phyloP scores from a whole-genome alignment of 345 rosid genomes.

The Boechera retrofracta region DNA sequence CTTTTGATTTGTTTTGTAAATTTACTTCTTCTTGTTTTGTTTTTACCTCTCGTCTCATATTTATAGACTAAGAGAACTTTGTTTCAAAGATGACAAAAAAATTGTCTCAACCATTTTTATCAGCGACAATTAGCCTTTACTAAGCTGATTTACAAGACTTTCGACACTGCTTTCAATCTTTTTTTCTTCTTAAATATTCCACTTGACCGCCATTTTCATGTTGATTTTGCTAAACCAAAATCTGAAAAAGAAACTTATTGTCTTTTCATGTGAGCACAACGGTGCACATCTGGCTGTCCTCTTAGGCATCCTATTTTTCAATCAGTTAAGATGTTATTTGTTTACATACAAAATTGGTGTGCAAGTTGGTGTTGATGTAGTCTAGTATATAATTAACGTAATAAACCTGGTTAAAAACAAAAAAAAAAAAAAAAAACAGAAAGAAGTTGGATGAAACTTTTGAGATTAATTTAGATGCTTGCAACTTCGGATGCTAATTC shows the following conservation, averaged over 20 bases:
- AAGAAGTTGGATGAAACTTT: neutral
- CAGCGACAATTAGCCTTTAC: no score
- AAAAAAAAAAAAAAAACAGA: neutral
- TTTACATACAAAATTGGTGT: neutral
- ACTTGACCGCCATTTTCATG: neutral
- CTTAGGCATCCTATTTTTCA: neutral
- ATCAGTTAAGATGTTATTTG: neutral
- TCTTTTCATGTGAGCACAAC: neutral
- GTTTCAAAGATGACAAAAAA: no score
- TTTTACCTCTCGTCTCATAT: neutral
- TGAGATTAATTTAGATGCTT: neutral
- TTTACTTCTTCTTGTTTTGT: neutral
- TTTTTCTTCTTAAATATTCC: no score
- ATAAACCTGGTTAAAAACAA: neutral
- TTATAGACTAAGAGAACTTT: no score
- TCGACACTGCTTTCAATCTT: no score
- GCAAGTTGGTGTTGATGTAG: neutral
- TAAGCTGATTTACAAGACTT: no score
- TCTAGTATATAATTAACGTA: neutral
- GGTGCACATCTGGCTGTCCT: neutral
- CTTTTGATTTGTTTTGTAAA: conserved; percentile 3
- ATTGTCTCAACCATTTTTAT: no score
- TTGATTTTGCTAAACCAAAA: neutral
- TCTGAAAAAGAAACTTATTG: neutral
- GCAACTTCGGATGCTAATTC: conserved; percentile 24